A percentile compares a stretch with the other conserved stretches of the same genome.
Conservation (phyloP, 495 filamentous ascomycete species). For the Tuber brumale region DNA sequence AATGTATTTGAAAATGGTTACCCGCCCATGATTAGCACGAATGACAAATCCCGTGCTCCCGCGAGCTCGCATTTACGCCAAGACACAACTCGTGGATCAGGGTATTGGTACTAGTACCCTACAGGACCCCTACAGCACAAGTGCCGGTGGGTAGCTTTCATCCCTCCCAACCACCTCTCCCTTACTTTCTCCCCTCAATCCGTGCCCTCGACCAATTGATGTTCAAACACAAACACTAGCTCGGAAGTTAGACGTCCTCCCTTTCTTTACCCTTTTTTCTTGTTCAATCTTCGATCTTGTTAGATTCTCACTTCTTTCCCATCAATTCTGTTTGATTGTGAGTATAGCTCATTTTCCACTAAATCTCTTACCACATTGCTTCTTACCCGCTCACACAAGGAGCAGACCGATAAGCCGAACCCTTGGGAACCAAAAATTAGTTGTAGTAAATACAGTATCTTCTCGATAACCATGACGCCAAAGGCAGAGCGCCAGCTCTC, state of each 20-base stretch:
- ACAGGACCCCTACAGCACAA: neutral
- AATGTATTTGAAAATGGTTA: neutral
- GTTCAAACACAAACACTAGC: neutral
- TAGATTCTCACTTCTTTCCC: neutral
- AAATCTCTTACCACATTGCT: neutral
- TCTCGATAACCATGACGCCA: neutral
- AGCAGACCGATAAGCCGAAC: neutral
- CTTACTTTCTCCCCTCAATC: neutral
- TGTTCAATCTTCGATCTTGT: neutral
- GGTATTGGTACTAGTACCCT: neutral
- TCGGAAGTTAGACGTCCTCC: neutral
- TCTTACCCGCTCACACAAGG: neutral
- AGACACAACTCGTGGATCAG: neutral
- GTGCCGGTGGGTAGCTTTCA: neutral
- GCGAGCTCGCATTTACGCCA: neutral
- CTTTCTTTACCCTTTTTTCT: neutral
- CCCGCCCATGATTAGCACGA: neutral
- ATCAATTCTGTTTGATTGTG: neutral
- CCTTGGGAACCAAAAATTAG: neutral
- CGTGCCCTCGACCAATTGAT: neutral
- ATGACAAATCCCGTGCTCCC: neutral
- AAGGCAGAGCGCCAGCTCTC: neutral
- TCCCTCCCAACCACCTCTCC: constrained; percentile 1
- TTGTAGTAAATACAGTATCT: neutral
- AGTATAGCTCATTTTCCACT: neutral